phyloP scores from a whole-genome alignment of 176 grass and related monocot genomes.

The Chrysopogon serrulatus region DNA sequence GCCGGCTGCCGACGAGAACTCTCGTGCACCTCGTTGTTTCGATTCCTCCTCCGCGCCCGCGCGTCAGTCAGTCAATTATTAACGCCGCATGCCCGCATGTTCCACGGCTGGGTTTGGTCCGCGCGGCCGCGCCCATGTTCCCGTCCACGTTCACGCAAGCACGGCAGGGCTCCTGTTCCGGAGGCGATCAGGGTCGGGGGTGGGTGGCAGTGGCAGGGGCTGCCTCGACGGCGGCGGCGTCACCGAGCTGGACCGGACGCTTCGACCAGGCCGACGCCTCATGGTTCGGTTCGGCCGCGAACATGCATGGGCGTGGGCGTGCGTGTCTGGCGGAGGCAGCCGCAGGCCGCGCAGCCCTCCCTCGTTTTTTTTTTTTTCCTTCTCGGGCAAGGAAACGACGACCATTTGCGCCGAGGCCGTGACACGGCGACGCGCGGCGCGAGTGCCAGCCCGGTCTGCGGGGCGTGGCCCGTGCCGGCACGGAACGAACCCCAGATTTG shows the following conservation, averaged over 20 bases:
- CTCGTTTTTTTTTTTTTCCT: background rate
- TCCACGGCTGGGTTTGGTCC: background rate
- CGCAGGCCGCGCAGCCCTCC: background rate
- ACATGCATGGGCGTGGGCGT: background rate
- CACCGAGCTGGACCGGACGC: background rate
- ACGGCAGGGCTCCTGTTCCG: background rate
- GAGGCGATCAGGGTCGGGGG: background rate
- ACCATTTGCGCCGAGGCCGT: background rate
- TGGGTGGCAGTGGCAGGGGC: background rate
- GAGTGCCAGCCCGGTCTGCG: background rate
- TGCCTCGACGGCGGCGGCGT: background rate
- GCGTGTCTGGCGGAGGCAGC: too few relatives aligned
- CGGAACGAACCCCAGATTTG: background rate
- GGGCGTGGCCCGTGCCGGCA: background rate
- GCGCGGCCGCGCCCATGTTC: background rate
- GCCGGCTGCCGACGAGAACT: background rate
- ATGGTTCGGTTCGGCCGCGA: background rate
- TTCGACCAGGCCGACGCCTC: background rate
- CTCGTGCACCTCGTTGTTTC: background rate
- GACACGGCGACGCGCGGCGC: background rate
- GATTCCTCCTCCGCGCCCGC: background rate
- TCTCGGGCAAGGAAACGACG: background rate
- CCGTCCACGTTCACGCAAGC: conserved; percentile 11
- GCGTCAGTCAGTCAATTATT: background rate
- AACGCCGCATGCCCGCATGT: background rate